phyloP scores from a whole-genome alignment of 2,329 filamentous ascomycete genomes.

The Nectriaceae sp. region DNA sequence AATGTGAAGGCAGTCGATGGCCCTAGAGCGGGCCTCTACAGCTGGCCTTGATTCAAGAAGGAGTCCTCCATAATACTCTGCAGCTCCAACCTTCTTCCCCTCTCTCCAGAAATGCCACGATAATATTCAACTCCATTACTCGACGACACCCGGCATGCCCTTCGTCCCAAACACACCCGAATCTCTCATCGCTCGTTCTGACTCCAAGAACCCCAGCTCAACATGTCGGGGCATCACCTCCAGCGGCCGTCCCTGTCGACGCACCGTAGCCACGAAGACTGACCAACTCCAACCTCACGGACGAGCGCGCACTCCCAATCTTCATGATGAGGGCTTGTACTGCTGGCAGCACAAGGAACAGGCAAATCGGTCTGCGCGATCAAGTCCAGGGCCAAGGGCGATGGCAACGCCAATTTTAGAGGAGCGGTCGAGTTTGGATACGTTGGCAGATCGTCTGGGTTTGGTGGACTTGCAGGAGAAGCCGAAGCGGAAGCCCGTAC shows the following conservation, averaged over 20 bases:
- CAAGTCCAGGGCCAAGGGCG: conserved; percentile 46
- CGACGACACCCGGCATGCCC: conserved; percentile 34
- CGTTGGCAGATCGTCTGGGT: conserved; percentile 77
- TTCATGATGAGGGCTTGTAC: conserved; percentile 65
- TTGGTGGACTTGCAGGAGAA: conserved; percentile 64
- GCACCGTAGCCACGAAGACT: conserved; percentile 55
- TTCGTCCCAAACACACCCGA: conserved; percentile 69
- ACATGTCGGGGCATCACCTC: conserved; percentile 89
- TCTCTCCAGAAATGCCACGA: neutral
- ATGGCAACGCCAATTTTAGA: conserved; percentile 57
- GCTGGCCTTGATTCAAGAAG: neutral
- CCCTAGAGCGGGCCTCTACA: neutral
- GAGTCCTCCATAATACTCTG: neutral
- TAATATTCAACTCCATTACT: no score
- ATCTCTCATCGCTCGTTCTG: conserved; percentile 72
- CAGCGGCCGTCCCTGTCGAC: conserved; percentile 80
- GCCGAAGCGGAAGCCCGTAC: conserved; percentile 27
- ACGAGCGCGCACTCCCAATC: conserved; percentile 43
- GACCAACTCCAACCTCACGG: conserved; percentile 16
- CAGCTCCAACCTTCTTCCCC: neutral
- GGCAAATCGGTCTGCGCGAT: conserved; percentile 53
- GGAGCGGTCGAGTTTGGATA: conserved; percentile 80
- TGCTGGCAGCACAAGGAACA: conserved; percentile 98
- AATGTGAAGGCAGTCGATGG: conserved; percentile 14
- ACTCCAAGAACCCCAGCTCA: conserved; percentile 79